phyloP scores from a whole-genome alignment of 2,329 filamentous ascomycete genomes.

The Rhytidhysteron rufulum region DNA sequence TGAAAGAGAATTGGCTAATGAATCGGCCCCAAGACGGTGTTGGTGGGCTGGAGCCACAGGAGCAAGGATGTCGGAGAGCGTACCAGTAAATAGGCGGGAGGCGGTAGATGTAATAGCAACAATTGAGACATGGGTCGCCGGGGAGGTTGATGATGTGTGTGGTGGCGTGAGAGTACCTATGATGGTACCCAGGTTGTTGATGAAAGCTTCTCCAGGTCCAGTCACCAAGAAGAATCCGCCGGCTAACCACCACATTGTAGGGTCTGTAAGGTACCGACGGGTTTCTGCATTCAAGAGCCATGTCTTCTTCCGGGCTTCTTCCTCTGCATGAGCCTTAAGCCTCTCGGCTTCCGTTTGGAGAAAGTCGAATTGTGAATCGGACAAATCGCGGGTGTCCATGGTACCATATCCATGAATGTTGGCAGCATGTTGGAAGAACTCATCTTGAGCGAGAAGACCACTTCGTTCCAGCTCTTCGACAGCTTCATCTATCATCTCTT shows the following conservation, averaged over 20 bases:
- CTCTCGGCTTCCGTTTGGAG: slow-evolving; percentile 44
- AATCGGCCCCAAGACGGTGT: slow-evolving; percentile 50
- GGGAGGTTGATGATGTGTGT: slow-evolving; percentile 58
- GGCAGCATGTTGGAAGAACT: slow-evolving; percentile 62
- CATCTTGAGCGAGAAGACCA: slow-evolving; percentile 72
- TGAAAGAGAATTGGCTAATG: slow-evolving; percentile 38
- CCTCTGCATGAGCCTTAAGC: slow-evolving; percentile 45
- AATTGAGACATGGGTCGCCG: slow-evolving; percentile 88
- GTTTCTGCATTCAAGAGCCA: slow-evolving; percentile 93
- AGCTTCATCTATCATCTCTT: slow-evolving; percentile 83
- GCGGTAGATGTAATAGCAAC: slow-evolving; percentile 86
- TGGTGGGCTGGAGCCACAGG: slow-evolving; percentile 49
- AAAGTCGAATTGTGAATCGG: slow-evolving; percentile 46
- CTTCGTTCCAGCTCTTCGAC: slow-evolving; percentile 89
- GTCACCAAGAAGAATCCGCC: slow-evolving; percentile 88
- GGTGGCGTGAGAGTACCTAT: slow-evolving; percentile 75
- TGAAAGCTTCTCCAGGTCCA: slow-evolving; percentile 94
- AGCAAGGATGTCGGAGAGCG: slow-evolving; percentile 85
- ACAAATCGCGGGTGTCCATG: slow-evolving; percentile 45
- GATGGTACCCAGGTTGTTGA: slow-evolving; percentile 94
- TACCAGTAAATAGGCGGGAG: slow-evolving; percentile 85
- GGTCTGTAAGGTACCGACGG: slow-evolving; percentile 74
- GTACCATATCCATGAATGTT: slow-evolving; percentile 61
- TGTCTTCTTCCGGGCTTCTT: slow-evolving; percentile 71
- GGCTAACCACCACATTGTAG: slow-evolving; percentile 94